Conservation (phyloP, 371 early-diverging fungal species). For the Mucor racemosus region DNA sequence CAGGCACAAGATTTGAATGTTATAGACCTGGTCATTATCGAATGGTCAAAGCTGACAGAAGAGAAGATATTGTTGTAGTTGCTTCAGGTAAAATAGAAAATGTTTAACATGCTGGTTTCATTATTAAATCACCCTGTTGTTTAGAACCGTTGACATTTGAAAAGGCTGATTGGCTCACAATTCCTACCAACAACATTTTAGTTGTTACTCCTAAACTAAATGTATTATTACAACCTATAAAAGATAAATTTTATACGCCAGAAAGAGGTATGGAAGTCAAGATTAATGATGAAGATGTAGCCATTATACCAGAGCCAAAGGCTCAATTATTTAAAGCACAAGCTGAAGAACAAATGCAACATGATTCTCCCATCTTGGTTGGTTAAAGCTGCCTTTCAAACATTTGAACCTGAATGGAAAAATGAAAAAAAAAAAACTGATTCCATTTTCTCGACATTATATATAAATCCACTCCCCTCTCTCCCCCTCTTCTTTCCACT, state of each 20-base stretch:
- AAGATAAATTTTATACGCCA: slow-evolving; percentile 67
- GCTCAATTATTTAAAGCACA: slow-evolving; percentile 43
- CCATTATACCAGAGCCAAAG: slow-evolving; percentile 52
- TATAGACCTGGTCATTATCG: slow-evolving; percentile 71
- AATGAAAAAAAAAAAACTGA: slow-evolving; percentile 14
- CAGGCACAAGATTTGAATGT: slow-evolving; percentile 67
- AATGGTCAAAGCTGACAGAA: slow-evolving; percentile 82
- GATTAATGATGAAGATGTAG: slow-evolving; percentile 39
- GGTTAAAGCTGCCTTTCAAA: not conserved
- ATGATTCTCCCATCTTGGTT: slow-evolving; percentile 18
- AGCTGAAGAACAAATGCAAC: slow-evolving; percentile 26
- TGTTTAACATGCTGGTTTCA: not conserved
- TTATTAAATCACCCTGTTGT: not conserved
- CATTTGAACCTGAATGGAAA: slow-evolving; percentile 6
- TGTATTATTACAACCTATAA: slow-evolving; percentile 77
- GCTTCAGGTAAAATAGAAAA: slow-evolving; percentile 63
- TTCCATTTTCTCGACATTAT: not conserved
- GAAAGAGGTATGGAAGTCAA: slow-evolving; percentile 46
- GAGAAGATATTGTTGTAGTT: slow-evolving; percentile 84
- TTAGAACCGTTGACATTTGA: slow-evolving; percentile 86
- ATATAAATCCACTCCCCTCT: not conserved
- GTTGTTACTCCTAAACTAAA: slow-evolving; percentile 81
- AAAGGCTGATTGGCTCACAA: slow-evolving; percentile 81
- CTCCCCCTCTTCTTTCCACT: not conserved
- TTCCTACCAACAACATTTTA: slow-evolving; percentile 80